These are phyloP conservation scores for Xylaria sp. DNA, from an alignment of 2,329 filamentous ascomycete species.

Conservation along the genomic window DNA sequence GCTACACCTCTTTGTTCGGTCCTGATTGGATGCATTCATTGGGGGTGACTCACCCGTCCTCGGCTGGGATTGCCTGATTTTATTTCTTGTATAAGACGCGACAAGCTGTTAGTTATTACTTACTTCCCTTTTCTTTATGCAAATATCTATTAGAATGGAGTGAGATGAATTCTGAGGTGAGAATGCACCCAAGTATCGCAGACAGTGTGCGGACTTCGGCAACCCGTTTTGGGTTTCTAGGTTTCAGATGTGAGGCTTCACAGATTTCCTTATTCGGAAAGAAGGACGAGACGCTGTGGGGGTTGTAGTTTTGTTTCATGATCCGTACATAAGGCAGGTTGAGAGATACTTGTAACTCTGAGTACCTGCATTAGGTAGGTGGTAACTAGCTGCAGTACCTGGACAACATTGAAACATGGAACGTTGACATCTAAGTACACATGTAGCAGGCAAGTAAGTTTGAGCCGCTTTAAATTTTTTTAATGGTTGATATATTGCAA, in stretches of 20 bases:
- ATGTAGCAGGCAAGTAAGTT: background rate
- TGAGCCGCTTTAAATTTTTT: background rate
- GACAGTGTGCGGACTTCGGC: background rate
- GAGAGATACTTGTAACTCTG: background rate
- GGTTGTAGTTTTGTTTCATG: background rate
- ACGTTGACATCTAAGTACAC: background rate
- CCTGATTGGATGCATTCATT: background rate
- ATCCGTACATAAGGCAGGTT: background rate
- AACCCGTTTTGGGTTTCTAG: background rate
- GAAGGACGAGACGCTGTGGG: constrained; percentile 4
- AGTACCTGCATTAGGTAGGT: too few relatives aligned
- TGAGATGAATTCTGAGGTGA: too few relatives aligned
- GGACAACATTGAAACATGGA: too few relatives aligned
- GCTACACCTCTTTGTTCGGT: background rate
- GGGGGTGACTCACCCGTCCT: background rate
- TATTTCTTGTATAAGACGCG: background rate
- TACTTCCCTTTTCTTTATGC: too few relatives aligned
- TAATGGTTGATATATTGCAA: too few relatives aligned
- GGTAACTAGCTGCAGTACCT: background rate
- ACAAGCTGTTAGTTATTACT: too few relatives aligned
- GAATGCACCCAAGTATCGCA: background rate
- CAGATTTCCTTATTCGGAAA: constrained; percentile 5
- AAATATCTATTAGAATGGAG: too few relatives aligned
- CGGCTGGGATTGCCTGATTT: background rate
- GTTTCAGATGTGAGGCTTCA: constrained; percentile 13